Evolutionary conservation across 495 filamentous ascomycete species (phyloP).

Genomic region (Annulohypoxylon maeteangense): DNA sequence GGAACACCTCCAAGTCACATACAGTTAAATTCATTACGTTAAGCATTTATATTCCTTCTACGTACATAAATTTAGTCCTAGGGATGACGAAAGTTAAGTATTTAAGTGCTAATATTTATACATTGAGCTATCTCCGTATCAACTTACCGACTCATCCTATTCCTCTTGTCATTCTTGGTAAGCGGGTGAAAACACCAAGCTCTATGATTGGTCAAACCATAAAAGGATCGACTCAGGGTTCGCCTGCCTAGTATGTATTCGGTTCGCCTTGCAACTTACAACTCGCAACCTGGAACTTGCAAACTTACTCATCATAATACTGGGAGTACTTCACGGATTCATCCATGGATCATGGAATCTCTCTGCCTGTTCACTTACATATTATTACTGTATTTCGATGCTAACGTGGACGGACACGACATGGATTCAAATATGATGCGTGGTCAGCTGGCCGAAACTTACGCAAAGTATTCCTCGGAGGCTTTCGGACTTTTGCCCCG

Average conservation of each 20-base stretch:
- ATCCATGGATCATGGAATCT: not conserved
- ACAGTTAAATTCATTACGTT: not conserved
- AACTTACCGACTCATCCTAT: slow-evolving; percentile 12
- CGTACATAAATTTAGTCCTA: not conserved
- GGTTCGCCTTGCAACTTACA: not conserved
- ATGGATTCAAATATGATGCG: slow-evolving; percentile 19
- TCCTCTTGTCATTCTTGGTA: slow-evolving; percentile 37
- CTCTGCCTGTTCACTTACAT: slow-evolving; percentile 2
- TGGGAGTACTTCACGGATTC: not conserved
- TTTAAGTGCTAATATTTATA: not conserved
- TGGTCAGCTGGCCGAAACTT: slow-evolving; percentile 22
- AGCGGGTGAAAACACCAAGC: slow-evolving; percentile 13
- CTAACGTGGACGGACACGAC: slow-evolving; percentile 19
- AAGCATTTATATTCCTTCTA: not conserved
- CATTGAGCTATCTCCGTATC: slow-evolving; percentile 4
- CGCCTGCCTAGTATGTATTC: not conserved
- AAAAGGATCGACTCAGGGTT: slow-evolving; percentile 39
- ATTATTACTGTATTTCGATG: slow-evolving; percentile 25
- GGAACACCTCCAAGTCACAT: not conserved
- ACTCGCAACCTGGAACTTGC: not conserved
- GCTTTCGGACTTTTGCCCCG: slow-evolving; percentile 29
- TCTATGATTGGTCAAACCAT: slow-evolving; percentile 27
- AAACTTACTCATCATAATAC: slow-evolving; percentile 10
- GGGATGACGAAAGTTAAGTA: slow-evolving; percentile 1
- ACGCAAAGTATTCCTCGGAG: not conserved